Conservation (phyloP, 2,329 filamentous ascomycete species). For the Teratosphaeria viscida region DNA sequence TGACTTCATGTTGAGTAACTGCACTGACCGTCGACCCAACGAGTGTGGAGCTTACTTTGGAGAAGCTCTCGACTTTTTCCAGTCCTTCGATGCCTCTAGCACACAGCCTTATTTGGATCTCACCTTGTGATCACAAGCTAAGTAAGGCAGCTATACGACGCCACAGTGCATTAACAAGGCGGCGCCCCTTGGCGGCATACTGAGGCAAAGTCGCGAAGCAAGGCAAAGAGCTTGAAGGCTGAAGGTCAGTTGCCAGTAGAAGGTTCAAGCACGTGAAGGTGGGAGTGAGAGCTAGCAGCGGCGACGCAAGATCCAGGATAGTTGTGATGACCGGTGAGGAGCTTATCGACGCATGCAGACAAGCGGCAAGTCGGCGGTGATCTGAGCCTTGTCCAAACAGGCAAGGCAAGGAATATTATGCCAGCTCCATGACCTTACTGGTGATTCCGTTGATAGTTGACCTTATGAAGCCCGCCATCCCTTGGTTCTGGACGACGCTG, state of each 20-base stretch:
- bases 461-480: background rate
- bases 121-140: background rate
- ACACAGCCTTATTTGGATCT: background rate
- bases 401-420: background rate
- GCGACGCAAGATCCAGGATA: background rate
- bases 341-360: background rate
- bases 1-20: background rate
- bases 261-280: background rate
- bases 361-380: background rate
- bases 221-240: background rate
- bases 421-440: too few species aligned
- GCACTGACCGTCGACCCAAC: background rate
- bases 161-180: background rate
- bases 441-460: too few species aligned
- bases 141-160: background rate
- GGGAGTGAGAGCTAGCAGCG: background rate
- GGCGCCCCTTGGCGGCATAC: background rate
- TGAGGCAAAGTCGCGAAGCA: background rate
- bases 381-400: background rate
- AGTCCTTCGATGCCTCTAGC: background rate
- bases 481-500: background rate
- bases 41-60: background rate
- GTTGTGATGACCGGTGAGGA: background rate
- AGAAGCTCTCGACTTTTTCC: background rate
- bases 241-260: background rate